Base-by-base conservation (phyloP, 371 early-diverging fungal species). In the Mucor irregularis region DNA sequence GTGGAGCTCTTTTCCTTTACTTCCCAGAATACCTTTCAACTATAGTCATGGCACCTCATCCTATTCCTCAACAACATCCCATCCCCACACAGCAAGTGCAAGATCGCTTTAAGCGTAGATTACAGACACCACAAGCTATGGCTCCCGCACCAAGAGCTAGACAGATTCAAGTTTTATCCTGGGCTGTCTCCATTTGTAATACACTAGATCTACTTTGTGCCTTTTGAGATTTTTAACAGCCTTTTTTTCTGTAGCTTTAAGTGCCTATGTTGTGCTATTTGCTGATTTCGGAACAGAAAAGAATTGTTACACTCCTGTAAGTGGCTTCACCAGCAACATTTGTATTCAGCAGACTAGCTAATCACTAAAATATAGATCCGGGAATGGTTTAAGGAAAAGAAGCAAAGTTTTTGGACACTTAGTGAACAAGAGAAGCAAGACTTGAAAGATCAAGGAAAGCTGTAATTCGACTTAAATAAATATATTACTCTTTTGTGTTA, bases 261-360 rank as follows among this genome's bases (percentile, higher is more conserved):
- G 68, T 17, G 71, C 66, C 16, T 78, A 78, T 56, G 71, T 74
- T 21, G 75, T 71, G 5, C 58, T 78, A 24, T 71, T 72, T 64
- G 78, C 78, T 29, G 78, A 78, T 53, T 78, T 74, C 50, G 78
- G 78, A 21, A 49, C 59, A 28, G 61, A 74, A 47, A 71, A 78
- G 8, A 73, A 74, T 43, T 74, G 78, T 24, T 78, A 73, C 35
- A 73, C 73, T 5, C 69, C 78, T 33, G 78, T 74, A 72, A 61
- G 69, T n/a, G 13, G 13, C 28, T 11, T 24, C 19, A 39, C 11
- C 14, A 4, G 5, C 7, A 21, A 4, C 3, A 19, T 16, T 40
- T 21, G 21, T 40, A 19, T 19, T 37, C 24, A n/a, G 0, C 8
- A 33, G 10, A 19, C 19, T 14, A 33, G 4, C 29, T 45, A 45